Evolutionary conservation across 805 yeast species (phyloP).

Genomic region (Zygosaccharomyces gambellarensis): DNA sequence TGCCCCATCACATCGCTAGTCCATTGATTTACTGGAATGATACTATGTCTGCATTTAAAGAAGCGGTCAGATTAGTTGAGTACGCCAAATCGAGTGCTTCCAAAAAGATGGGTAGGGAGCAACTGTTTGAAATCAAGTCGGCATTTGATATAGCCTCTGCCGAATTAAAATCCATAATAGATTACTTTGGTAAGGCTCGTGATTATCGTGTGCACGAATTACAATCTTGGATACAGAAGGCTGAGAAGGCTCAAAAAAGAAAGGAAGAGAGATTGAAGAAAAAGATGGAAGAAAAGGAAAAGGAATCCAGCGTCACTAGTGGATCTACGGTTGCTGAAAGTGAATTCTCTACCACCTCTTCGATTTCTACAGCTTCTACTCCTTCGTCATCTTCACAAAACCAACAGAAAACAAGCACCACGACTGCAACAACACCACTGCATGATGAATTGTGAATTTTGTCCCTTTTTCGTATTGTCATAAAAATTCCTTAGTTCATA

Average conservation of each 20-base stretch:
- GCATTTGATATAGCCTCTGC: conserved; percentile 22
- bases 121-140: conserved; percentile 30
- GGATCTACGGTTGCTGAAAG: not conserved
- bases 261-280: conserved; percentile 22
- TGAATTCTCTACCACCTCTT: not conserved
- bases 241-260: conserved; percentile 26
- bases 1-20: conserved; percentile 20
- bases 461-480: not conserved
- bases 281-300: conserved; percentile 10
- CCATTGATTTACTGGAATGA: conserved; percentile 13
- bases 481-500: conserved; percentile 1
- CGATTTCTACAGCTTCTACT: not conserved
- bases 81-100: conserved; percentile 26
- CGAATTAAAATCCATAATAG: conserved; percentile 16
- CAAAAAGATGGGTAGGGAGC: conserved; percentile 26
- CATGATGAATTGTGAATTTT: conserved; percentile 22
- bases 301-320: conserved; percentile 1
- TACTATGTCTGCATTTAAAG: conserved; percentile 13
- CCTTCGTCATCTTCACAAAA: not conserved
- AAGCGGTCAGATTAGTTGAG: conserved; percentile 14
- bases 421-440: conserved; percentile 1
- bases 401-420: not conserved
- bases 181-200: conserved; percentile 20
- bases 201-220: conserved; percentile 33
- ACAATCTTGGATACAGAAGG: conserved; percentile 22